Base-by-base conservation (phyloP, 352 stramenopile genomes). In the Pythium phragmiticola region DNA sequence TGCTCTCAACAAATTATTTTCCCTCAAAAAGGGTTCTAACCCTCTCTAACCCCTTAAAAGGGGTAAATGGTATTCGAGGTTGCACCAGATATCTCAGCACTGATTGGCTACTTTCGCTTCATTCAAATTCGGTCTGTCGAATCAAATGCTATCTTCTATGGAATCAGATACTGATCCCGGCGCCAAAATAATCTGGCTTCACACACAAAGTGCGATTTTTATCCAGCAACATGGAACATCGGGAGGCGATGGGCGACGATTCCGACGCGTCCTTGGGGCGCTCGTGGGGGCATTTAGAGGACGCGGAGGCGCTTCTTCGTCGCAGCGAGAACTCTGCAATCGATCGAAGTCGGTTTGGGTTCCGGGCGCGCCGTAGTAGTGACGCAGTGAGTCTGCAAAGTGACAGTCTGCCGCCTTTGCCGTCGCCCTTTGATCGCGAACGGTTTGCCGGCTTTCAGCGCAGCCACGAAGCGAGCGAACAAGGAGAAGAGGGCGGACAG, bases 301-400 rank as follows among this genome's bases (percentile, higher is more conserved):
- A 23, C n/a, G 11, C 2, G 0, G 46, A 49, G 33, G 14, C 28
- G 53, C 33, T 36, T 16, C 50, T 42, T 21, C 61, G 52, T 49
- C 28, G 39, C 16, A 26, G 2, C 0, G 59, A 52, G 37, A 53
- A 3, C 50, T 45, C 50, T 4, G 21, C 43, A 47, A 57, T 68
- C 52, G 37, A 57, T 19, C 52, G 46, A 36, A 52, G 46, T 45
- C 47, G n/a, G n/a, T 69, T 64, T 53, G 47, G 54, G 28, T 62
- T 61, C 54, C 63, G 55, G 49, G 14, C 58, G 54, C 48, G 17
- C 36, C 41, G 63, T 60, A 64, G 48, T 21, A 53, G 63, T 49
- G 63, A 57, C 55, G 55, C 34, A 16, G 57, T 23, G 12, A 68
- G 61, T 37, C 34, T 39, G 1, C 43, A 39, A 57, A 69, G 54